These are phyloP conservation scores for Podila epicladia DNA, from an alignment of 192 early-diverging fungal genomes.

Conservation along the genomic window DNA sequence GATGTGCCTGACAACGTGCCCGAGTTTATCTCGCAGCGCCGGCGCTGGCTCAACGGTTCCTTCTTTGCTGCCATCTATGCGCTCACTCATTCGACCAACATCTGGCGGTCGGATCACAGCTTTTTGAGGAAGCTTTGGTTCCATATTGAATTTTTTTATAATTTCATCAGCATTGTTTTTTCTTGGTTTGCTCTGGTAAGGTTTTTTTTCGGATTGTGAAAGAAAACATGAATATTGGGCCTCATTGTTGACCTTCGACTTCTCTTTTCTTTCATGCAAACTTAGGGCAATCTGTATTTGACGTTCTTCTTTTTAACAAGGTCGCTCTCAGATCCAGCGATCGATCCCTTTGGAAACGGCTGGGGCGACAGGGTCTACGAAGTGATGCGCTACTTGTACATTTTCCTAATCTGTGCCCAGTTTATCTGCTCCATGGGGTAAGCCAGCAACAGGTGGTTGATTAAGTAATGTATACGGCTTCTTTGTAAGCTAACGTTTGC, in stretches of 20 bases:
- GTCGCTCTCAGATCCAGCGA: slow-evolving; percentile 47
- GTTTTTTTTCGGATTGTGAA: not conserved
- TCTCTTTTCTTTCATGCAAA: not conserved
- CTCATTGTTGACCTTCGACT: not conserved
- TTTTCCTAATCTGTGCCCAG: slow-evolving; percentile 56
- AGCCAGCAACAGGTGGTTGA: slow-evolving; percentile 60
- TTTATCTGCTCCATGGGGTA: slow-evolving; percentile 66
- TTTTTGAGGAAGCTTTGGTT: slow-evolving; percentile 70
- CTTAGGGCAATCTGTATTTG: slow-evolving; percentile 68
- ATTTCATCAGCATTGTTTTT: slow-evolving; percentile 70
- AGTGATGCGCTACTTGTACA: slow-evolving; percentile 58
- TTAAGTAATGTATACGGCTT: too few species aligned
- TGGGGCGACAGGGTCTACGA: slow-evolving; percentile 57
- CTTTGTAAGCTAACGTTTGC: too few species aligned
- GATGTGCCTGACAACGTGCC: slow-evolving; percentile 78
- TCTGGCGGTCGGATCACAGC: slow-evolving; percentile 74
- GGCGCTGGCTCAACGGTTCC: slow-evolving; percentile 86
- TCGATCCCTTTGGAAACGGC: slow-evolving; percentile 57
- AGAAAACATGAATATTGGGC: too few species aligned
- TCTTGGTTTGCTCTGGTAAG: slow-evolving; percentile 70
- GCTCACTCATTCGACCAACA: slow-evolving; percentile 66
- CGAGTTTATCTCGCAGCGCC: slow-evolving; percentile 82
- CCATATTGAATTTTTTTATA: slow-evolving; percentile 74
- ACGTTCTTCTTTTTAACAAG: slow-evolving; percentile 66
- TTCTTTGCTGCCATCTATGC: slow-evolving; percentile 87